Evolutionary conservation across 345 rosid species (phyloP).

Genomic region (Orychophragmus violaceus): DNA sequence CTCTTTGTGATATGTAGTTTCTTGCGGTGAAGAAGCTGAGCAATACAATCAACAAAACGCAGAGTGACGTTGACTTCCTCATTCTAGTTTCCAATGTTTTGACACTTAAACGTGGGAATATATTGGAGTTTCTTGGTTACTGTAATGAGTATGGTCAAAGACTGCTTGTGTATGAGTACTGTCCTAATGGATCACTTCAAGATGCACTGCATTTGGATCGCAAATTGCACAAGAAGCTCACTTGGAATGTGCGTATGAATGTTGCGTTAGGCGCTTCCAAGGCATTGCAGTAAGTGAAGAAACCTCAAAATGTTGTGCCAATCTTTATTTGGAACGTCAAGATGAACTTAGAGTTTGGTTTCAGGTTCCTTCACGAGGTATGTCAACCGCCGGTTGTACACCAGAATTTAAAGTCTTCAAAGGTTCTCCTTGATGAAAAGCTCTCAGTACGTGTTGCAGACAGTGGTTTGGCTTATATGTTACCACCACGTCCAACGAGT

Average conservation of each 20-base stretch:
- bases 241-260: conserved; percentile 68
- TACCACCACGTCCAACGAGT: conserved; percentile 46
- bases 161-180: conserved; percentile 67
- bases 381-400: conserved; percentile 76
- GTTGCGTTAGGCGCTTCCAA: conserved; percentile 83
- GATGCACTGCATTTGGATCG: conserved; percentile 74
- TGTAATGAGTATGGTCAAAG: conserved; percentile 74
- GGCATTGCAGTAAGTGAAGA: conserved; percentile 74
- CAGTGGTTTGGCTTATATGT: conserved; percentile 63
- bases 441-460: conserved; percentile 65
- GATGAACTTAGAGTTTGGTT: conserved; percentile 6
- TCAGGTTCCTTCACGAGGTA: conserved; percentile 81
- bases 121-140: conserved; percentile 75
- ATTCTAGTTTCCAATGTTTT: conserved; percentile 48
- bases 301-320: not conserved
- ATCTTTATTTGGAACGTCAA: not conserved
- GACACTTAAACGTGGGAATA: conserved; percentile 56
- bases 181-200: conserved; percentile 58
- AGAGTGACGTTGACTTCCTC: conserved; percentile 56
- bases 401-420: conserved; percentile 68
- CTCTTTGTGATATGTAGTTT: conserved; percentile 32
- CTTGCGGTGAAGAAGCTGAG: conserved; percentile 85
- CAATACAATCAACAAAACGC: conserved; percentile 37
- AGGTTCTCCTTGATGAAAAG: conserved; percentile 71
- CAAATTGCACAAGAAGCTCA: conserved; percentile 50